These are phyloP conservation scores for Halophytophthora batemanensis DNA, from an alignment of 352 stramenopile genomes.

Conservation along the genomic window DNA sequence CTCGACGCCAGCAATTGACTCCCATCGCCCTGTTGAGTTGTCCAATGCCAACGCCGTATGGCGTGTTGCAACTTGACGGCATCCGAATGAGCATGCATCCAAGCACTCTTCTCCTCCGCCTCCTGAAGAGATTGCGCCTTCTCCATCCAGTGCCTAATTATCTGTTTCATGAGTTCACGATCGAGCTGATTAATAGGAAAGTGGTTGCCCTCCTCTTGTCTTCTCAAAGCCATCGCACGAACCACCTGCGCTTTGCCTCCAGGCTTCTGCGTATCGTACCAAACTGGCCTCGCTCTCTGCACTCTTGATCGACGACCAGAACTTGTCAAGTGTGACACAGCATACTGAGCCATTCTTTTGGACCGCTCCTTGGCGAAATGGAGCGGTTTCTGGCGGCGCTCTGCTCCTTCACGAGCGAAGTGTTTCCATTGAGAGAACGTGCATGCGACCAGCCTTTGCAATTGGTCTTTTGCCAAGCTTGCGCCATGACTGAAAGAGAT, in stretches of 20 bases:
- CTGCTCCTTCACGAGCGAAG: too few relatives aligned
- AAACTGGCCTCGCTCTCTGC: too few relatives aligned
- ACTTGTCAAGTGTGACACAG: too few relatives aligned
- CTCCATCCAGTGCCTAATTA: conserved; percentile 16
- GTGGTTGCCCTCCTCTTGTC: conserved; percentile 27
- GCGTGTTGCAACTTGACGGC: conserved; percentile 10
- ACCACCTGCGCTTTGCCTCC: background rate
- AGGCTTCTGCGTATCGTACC: too few relatives aligned
- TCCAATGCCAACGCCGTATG: conserved; percentile 13
- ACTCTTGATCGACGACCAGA: too few relatives aligned
- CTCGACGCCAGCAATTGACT: conserved; percentile 11
- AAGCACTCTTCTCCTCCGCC: conserved; percentile 6
- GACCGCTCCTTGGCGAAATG: too few relatives aligned
- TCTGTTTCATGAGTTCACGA: conserved; percentile 21
- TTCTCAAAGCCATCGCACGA: conserved; percentile 8
- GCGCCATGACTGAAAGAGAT: too few relatives aligned
- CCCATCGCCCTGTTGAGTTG: background rate
- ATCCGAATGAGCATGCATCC: conserved; percentile 4
- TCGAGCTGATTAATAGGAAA: conserved; percentile 36
- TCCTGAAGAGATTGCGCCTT: background rate
- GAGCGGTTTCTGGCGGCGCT: too few relatives aligned
- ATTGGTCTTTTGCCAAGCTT: too few relatives aligned
- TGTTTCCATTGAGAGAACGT: too few relatives aligned
- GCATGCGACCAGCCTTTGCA: too few relatives aligned
- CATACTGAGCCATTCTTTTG: too few relatives aligned